Evolutionary conservation across 768 basidiomycete species (phyloP), one percentile per base, ranked within the genome.

Genomic region (Macrolepiota dolichaula): DNA sequence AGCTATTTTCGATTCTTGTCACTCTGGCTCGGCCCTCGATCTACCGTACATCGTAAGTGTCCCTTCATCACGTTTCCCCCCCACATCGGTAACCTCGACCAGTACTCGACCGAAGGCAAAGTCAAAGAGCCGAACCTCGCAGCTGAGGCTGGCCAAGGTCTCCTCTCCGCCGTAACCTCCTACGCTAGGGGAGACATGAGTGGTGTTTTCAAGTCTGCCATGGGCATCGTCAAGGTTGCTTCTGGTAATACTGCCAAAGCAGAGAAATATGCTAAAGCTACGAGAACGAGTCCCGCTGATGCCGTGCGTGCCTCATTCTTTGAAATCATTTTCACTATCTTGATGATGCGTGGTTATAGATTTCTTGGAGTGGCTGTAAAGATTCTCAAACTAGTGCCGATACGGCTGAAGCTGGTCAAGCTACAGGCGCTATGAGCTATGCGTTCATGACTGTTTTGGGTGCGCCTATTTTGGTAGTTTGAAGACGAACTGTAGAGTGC

Each of bases 61-160:
- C 17, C 24, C 7, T 38, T 58, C 19, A 27, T 57, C 25, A 15
- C 52, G 47, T 58, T 19, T 15, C 40, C 57, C 47, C 46, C 32
- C 42, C 17, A n/a, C 17, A 1, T 13, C 27, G 57, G 3, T 32
- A 46, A 10, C 36, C 62, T 15, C 13, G 15, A 50, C 12, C 63
- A 91, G 86, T 98, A 98, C 75, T 94, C 94, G 22, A 96, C 94
- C 6, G 94, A 98, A 76, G 95, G 95, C 52, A 94, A 92, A 70
- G 76, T 98, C 70, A 97, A 98, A 73, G 94, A 97, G 70, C 94
- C 96, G 36, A 96, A 97, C 69, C 76, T 94, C 15, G 86, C 87
- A 11, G 82, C 87, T 9, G 94, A 92, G 69, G 95, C 96, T 3
- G 95, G 94, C 0, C 85, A 92, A 69, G 93, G 92, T 7, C 76